Evolutionary conservation across 176 grass and related monocot genomes (phyloP), one percentile per base, ranked within the genome.

Genomic region (Triticum dicoccoides): DNA sequence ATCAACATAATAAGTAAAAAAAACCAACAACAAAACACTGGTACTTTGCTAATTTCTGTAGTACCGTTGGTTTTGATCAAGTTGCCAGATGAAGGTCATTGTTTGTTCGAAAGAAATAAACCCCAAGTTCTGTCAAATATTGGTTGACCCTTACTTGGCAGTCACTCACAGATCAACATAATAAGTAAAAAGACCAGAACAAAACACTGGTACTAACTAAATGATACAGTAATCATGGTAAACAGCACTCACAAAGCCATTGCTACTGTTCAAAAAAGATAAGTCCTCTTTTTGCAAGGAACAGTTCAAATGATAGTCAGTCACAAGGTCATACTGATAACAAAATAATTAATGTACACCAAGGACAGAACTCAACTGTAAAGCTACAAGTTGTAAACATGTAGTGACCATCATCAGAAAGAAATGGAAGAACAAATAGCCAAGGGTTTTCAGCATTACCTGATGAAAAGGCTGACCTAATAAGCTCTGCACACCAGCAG

Each of bases 401-500:
- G 2, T 37, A 73, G 25, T 21, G 21, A 38, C 14, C 59, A 75
- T 84, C 69, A 32, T 58, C 33, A 82, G 61, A 44, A 44, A 27
- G 18, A 77, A 79, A 75, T 20, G 67, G 58, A 14, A 85, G 11
- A 66, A 72, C 10, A 79, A 84, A 51, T 38, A 33, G 18, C 51
- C 6, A 18, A 42, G 29, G 65, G 9, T 72, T 78, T 70, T 69
- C 32, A 73, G 15, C 20, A 39, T 74, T 91, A 96, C 97, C 97
- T 94, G 97, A 92, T 84, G 90, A 96, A 88, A 98, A 98, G 20
- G 80, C 80, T 21, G 97, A 98, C 77, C 94, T 90, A 52, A 98
- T 98, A 77, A 98, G 97, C 25, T 98, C 97, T 21, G 85, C 92
- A 88, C 97, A 98, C 93, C 97, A 96, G 64, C 97, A 98, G 83